phyloP scores from a whole-genome alignment of 257 asterid genomes.

The Lycium barbarum region DNA sequence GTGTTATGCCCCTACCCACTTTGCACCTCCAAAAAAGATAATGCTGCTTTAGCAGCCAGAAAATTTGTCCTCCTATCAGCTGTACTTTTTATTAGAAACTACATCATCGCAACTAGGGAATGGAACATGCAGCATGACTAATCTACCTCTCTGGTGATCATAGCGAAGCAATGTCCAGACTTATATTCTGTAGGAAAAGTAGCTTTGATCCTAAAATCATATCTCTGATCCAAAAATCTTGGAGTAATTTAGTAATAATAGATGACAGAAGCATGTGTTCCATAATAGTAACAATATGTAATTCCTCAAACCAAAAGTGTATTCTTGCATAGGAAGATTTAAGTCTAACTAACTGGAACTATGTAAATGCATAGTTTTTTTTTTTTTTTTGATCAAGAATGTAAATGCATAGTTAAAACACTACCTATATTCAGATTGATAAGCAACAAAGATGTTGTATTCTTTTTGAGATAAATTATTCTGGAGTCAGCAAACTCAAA shows the following conservation, averaged over 20 bases:
- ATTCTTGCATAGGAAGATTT: not conserved
- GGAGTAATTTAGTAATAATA: not conserved
- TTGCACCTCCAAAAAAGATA: not conserved
- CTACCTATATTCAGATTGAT: not conserved
- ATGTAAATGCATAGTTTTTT: too few relatives aligned
- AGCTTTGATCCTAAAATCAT: not conserved
- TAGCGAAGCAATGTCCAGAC: not conserved
- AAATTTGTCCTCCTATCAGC: not conserved
- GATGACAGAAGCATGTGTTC: not conserved
- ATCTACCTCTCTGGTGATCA: conserved; percentile 8
- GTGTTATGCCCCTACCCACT: not conserved
- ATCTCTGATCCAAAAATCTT: not conserved
- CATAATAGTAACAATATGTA: not conserved
- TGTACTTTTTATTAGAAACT: not conserved
- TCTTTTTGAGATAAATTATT: not conserved
- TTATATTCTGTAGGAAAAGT: not conserved
- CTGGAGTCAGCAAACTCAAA: not conserved
- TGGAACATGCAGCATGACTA: not conserved
- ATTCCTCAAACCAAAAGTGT: conserved; percentile 13
- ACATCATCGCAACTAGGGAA: conserved; percentile 7
- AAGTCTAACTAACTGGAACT: not conserved
- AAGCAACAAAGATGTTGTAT: not conserved
- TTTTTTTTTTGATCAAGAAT: too few relatives aligned
- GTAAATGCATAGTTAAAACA: not conserved
- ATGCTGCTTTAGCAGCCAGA: not conserved